These are phyloP conservation scores for Sanghuangporus sanghuang DNA, from an alignment of 1,284 basidiomycete species.

Conservation along the genomic window DNA sequence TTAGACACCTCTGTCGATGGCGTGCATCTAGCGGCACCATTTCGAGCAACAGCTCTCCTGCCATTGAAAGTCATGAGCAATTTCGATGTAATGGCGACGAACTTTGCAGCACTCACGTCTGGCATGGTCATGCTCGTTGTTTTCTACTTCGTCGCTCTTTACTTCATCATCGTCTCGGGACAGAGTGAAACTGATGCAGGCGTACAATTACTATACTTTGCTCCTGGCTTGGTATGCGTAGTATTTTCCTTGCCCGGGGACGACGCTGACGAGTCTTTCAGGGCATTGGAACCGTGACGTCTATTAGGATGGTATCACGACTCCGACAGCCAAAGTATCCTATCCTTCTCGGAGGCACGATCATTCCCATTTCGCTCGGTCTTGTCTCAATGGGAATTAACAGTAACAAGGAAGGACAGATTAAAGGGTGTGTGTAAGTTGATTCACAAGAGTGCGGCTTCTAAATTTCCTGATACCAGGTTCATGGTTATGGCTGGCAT, in stretches of 20 bases:
- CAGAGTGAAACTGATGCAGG: slow-evolving; percentile 34
- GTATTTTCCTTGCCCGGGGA: slow-evolving; percentile 10
- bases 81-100: slow-evolving; percentile 34
- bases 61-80: slow-evolving; percentile 32
- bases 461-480: slow-evolving; percentile 22
- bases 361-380: slow-evolving; percentile 37
- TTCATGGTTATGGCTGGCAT: slow-evolving; percentile 43
- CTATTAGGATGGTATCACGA: slow-evolving; percentile 27
- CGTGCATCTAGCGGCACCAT: slow-evolving; percentile 14
- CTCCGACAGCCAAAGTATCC: slow-evolving; percentile 37
- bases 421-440: slow-evolving; percentile 32
- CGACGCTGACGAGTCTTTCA: slow-evolving; percentile 7
- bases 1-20: background rate
- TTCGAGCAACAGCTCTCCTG: slow-evolving; percentile 36
- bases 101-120: slow-evolving; percentile 34
- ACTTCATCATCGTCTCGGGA: slow-evolving; percentile 40
- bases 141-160: slow-evolving; percentile 50
- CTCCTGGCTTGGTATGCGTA: slow-evolving; percentile 38
- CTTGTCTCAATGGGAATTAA: slow-evolving; percentile 39
- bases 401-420: slow-evolving; percentile 27
- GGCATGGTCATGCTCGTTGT: slow-evolving; percentile 48
- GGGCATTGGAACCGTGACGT: slow-evolving; percentile 29
- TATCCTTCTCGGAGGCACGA: slow-evolving; percentile 32
- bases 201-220: slow-evolving; percentile 43
- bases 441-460: background rate